Base-by-base conservation (phyloP, 805 yeast species). In the Candida palmyrensis region DNA sequence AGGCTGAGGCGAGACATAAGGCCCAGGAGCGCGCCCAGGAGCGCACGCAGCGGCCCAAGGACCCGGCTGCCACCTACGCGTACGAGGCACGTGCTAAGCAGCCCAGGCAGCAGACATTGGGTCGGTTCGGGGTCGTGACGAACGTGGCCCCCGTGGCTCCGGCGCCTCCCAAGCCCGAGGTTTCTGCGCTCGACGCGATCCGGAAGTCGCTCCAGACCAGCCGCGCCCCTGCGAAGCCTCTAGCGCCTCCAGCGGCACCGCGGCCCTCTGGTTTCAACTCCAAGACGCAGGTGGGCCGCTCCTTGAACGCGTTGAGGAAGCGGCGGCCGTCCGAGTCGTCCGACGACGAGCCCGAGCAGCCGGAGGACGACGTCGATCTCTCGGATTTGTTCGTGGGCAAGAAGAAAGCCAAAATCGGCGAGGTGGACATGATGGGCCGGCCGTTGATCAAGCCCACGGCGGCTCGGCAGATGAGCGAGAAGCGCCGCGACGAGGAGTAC, bases 401-500 rank as follows among this genome's bases (percentile, higher is more conserved):
- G 35, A 59, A 57, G 43, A 58, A 54, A 33, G 42, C 59, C 1
- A 65, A 61, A 42, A 53, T 66, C 10, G 48, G 66, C 6, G 61
- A 70, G 30, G 54, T 67, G 18, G 78, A 67, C 44, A 57, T 68
- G 6, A 48, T 66, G 35, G 77, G 77, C 0, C 57, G 51, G 23
- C 68, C 67, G 3, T 34, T 63, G 5, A 30, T 42, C 5, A 58
- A 44, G 25, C 31, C 29, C 8, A 37, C 42, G 4, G 36, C 37
- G 5, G 42, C 54, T 5, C 58, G 53, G 23, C 65, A 57, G 32
- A 49, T 65, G 18, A 59, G 60, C 35, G 43, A 46, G 13, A 57
- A 57, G 8, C 58, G 71, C 11, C 64, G 65, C 22, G 90, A 80
- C 25, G 89, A 82, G 51, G 82, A 82, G 39, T 63, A 79, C 34